Percentiles rank a stretch among this genome's conserved stretches.
These are phyloP conservation scores for Ophioceras dolichostomum DNA, from an alignment of 2,329 filamentous ascomycete species.

Conservation along the genomic window DNA sequence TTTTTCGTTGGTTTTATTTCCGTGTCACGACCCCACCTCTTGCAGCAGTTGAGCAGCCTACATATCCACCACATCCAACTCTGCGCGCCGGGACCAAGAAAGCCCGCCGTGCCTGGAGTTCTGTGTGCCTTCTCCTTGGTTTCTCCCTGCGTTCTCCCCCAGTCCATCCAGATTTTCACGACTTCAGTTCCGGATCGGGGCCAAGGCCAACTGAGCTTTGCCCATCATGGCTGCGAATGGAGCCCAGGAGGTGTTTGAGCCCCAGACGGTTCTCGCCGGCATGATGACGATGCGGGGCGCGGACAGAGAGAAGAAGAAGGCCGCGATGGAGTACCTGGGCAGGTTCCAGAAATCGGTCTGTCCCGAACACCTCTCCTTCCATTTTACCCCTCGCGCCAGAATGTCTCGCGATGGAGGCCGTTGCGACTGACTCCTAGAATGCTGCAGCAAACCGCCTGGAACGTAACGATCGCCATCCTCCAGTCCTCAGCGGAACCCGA, in stretches of 20 bases:
- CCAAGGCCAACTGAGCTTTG: constrained; percentile 5
- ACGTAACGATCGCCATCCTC: constrained; percentile 72
- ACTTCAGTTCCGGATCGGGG: too few relatives aligned
- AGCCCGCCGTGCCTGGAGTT: background rate
- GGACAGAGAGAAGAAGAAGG: constrained; percentile 74
- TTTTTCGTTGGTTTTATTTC: background rate
- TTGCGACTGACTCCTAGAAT: too few relatives aligned
- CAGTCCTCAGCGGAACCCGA: constrained; percentile 72
- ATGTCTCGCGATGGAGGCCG: too few relatives aligned
- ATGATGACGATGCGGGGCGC: constrained; percentile 86
- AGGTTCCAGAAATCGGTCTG: constrained; percentile 95
- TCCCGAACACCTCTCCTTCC: constrained; percentile 10
- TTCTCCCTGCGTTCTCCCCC: background rate
- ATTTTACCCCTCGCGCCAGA: constrained; percentile 3
- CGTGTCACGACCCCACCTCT: background rate
- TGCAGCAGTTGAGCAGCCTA: background rate
- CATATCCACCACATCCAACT: background rate
- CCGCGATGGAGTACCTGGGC: constrained; percentile 74
- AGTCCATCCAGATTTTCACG: background rate
- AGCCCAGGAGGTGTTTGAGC: constrained; percentile 61
- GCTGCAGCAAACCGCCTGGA: too few relatives aligned
- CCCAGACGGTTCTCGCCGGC: constrained; percentile 65
- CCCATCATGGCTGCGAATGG: constrained; percentile 53
- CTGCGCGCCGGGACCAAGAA: background rate
- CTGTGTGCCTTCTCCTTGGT: background rate